Base-by-base conservation (phyloP, 192 early-diverging fungal genomes). In the Coemansia sp. region DNA sequence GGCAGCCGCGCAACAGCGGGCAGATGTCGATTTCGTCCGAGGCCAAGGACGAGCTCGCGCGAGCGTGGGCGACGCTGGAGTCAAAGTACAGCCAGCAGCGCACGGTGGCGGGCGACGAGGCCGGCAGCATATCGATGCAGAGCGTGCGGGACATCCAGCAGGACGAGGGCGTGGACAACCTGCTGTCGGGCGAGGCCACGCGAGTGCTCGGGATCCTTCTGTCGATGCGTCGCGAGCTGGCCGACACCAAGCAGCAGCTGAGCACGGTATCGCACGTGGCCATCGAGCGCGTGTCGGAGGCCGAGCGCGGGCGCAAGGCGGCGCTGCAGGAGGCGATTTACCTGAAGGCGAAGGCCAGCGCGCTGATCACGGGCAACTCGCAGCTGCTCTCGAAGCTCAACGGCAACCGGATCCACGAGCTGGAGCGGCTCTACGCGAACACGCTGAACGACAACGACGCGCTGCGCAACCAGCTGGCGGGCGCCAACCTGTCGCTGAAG, bases 321-420 rank as follows among this genome's bases (percentile, higher is more conserved):
- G 84, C 84, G 14, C 53, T 85, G 66, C 84, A 85, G 49, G 84
- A 85, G 77, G 84, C 84, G 8, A 73, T 85, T n/a, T 82, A 79
- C 53, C 69, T 85, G 53, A 82, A 82, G 58, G 74, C 79, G 65
- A 82, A 82, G 61, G 74, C 75, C 10, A 75, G 76, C 7, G 84
- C 84, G 6, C 65, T 85, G 55, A 66, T 71, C 0, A 59, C 69
- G 0, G 74, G 49, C n/a, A 76, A 59, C 42, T 61, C 71, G 9
- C 76, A 71, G 25, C 48, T 85, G 25, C 57, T 82, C 37, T 49
- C 61, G 11, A 75, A 76, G 50, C 70, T 78, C 42, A 72, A 71
- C 69, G 49, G 66, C 43, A 71, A 70, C 55, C 79, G 84, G 10
- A 79, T 72, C 45, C 72, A 71, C 50, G 76, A 82, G 46, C 65